These are phyloP conservation scores for Neurospora sp. DNA, from an alignment of 495 filamentous ascomycete genomes.

Conservation along the genomic window DNA sequence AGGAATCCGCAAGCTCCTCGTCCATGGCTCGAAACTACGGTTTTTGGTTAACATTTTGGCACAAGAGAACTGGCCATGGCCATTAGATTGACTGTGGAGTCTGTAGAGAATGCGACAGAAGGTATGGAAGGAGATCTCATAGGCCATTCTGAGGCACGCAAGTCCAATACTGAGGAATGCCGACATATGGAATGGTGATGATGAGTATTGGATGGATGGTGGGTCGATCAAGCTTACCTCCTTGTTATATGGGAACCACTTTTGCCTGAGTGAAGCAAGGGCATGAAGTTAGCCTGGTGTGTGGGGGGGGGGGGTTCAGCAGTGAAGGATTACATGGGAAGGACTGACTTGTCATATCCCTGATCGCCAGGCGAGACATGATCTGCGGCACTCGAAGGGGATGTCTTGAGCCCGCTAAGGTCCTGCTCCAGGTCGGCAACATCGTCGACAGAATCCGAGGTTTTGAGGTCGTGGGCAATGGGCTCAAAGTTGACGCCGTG, in stretches of 20 bases:
- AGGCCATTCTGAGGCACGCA: background rate
- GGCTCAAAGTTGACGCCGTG: conserved; percentile 41
- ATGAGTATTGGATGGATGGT: background rate
- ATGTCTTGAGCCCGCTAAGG: conserved; percentile 31
- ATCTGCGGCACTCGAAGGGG: conserved; percentile 22
- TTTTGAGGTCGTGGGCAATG: conserved; percentile 32
- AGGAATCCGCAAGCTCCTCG: conserved; percentile 40
- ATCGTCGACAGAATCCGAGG: conserved; percentile 33
- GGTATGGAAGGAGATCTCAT: background rate
- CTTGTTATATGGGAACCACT: conserved; percentile 33
- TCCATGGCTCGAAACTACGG: conserved; percentile 30
- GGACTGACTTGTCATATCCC: conserved; percentile 22
- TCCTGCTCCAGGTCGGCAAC: conserved; percentile 40
- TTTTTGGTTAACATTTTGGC: conserved; percentile 3
- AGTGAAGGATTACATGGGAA: background rate
- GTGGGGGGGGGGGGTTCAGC: background rate
- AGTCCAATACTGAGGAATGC: background rate
- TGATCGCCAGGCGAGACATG: conserved; percentile 20
- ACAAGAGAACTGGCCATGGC: background rate
- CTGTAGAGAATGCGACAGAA: background rate
- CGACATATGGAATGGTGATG: background rate
- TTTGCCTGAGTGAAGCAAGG: conserved; percentile 11
- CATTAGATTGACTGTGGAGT: background rate
- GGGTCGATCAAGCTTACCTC: conserved; percentile 23
- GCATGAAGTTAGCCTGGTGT: background rate